Evolutionary conservation across 2,329 filamentous ascomycete species (phyloP).

Genomic region (Paraconiothyrium sp.): DNA sequence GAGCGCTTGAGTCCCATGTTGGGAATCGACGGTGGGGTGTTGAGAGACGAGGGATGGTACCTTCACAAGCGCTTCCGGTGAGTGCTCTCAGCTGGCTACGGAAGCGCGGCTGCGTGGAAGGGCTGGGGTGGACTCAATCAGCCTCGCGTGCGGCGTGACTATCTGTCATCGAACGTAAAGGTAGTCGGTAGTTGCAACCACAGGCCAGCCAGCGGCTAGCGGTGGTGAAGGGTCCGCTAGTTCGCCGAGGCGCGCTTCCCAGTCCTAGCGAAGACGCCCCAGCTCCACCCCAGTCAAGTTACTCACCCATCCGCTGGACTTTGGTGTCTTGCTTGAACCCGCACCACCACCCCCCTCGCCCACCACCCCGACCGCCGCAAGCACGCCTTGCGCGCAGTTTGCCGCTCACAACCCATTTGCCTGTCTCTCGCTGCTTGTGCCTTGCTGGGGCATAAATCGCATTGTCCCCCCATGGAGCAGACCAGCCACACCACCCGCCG

Average conservation of each 20-base stretch:
- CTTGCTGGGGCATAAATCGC: slow-evolving; percentile 40
- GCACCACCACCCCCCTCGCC: slow-evolving; percentile 1
- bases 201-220: background rate
- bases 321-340: slow-evolving; percentile 8
- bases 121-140: background rate
- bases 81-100: slow-evolving; percentile 4
- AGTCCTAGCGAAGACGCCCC: background rate
- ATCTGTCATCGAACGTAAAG: background rate
- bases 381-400: slow-evolving; percentile 21
- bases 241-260: slow-evolving; percentile 12
- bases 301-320: slow-evolving; percentile 6
- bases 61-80: slow-evolving; percentile 27
- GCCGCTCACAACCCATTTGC: slow-evolving; percentile 8
- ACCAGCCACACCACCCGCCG: slow-evolving; percentile 57
- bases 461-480: slow-evolving; percentile 67
- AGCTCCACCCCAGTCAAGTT: background rate
- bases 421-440: slow-evolving; percentile 40
- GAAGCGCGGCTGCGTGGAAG: background rate
- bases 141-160: background rate
- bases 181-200: background rate
- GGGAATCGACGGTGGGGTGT: slow-evolving; percentile 22
- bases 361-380: slow-evolving; percentile 6
- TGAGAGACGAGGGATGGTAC: slow-evolving; percentile 34
- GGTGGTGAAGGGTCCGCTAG: slow-evolving; percentile 4
- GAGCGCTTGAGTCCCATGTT: slow-evolving; percentile 68